A percentile compares a stretch with the other conserved stretches of the same genome.
phyloP scores from a whole-genome alignment of 106 monocot species.

The Platanthera guangdongensis region DNA sequence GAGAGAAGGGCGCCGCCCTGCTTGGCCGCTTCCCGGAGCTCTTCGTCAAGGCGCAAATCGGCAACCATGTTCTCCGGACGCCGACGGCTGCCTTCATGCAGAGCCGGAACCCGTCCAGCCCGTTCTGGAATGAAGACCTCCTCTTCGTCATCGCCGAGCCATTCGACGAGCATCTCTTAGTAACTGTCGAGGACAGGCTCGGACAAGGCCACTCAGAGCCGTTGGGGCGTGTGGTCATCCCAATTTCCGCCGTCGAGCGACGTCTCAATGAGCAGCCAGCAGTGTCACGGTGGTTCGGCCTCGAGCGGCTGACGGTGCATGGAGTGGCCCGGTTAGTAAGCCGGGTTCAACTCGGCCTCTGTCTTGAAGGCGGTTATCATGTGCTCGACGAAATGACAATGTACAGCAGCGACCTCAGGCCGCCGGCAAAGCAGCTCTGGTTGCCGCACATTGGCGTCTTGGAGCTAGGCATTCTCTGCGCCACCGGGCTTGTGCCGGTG shows the following conservation, averaged over 20 bases:
- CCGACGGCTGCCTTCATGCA: conserved; percentile 21
- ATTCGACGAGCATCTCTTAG: conserved; percentile 50
- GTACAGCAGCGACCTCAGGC: conserved; percentile 61
- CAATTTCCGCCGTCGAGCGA: conserved; percentile 34
- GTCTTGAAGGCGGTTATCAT: conserved; percentile 74
- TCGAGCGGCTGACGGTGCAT: conserved; percentile 25
- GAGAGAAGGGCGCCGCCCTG: conserved; percentile 12
- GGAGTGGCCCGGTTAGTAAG: conserved; percentile 16
- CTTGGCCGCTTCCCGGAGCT: conserved; percentile 48
- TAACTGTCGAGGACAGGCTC: conserved; percentile 45
- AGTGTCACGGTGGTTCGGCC: conserved; percentile 49
- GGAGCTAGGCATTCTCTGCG: conserved; percentile 60
- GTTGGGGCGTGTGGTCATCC: conserved; percentile 36
- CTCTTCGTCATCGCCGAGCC: conserved; percentile 78
- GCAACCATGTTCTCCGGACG: conserved; percentile 42
- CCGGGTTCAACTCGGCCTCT: conserved; percentile 51
- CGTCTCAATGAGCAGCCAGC: conserved; percentile 31
- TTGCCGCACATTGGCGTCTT: conserved; percentile 51
- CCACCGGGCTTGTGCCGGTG: conserved; percentile 44
- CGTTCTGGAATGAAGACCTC: conserved; percentile 70
- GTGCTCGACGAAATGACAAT: conserved; percentile 62
- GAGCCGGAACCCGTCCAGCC: conserved; percentile 24
- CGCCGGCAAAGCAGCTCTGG: conserved; percentile 70
- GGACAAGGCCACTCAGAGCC: conserved; percentile 32
- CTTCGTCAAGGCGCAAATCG: conserved; percentile 45